These are phyloP conservation scores for Stachybotrys chartarum DNA, from an alignment of 2,329 filamentous ascomycete genomes.

Conservation along the genomic window DNA sequence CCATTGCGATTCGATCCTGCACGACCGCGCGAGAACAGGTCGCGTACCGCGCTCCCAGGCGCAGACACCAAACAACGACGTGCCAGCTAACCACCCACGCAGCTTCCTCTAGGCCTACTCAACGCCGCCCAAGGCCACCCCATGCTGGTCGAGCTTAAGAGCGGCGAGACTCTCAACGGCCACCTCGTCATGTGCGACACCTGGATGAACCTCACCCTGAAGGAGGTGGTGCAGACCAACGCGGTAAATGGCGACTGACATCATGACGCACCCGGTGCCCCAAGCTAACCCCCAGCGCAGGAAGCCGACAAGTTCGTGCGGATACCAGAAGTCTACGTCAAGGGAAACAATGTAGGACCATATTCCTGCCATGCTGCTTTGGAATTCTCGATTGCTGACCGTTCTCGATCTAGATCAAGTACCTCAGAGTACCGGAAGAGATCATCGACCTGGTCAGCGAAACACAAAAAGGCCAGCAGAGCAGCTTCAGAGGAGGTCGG, in stretches of 20 bases:
- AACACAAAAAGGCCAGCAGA: constrained; percentile 68
- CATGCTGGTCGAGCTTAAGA: constrained; percentile 96
- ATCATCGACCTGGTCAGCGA: constrained; percentile 94
- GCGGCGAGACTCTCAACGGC: constrained; percentile 94
- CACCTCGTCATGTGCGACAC: constrained; percentile 96
- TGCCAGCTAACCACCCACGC: constrained; percentile 14
- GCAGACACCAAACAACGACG: neutral
- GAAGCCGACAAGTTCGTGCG: constrained; percentile 93
- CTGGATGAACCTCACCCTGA: constrained; percentile 98
- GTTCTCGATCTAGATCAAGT: constrained; percentile 75
- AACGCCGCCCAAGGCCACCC: constrained; percentile 96
- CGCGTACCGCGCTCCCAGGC: too few relatives aligned
- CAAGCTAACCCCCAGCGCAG: constrained; percentile 24
- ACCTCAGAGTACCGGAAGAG: constrained; percentile 90
- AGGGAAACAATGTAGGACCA: constrained; percentile 82
- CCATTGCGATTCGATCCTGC: neutral
- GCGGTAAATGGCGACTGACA: constrained; percentile 43
- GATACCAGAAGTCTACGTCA: constrained; percentile 89
- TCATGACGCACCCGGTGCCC: neutral
- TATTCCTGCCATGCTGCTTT: too few relatives aligned
- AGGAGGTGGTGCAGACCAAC: constrained; percentile 95
- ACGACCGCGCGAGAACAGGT: too few relatives aligned
- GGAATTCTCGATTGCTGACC: constrained; percentile 8
- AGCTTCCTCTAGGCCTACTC: constrained; percentile 74
- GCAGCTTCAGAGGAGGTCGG: constrained; percentile 58